Base-by-base conservation (phyloP, 1,284 basidiomycete genomes). In the Lentinus polychrous region DNA sequence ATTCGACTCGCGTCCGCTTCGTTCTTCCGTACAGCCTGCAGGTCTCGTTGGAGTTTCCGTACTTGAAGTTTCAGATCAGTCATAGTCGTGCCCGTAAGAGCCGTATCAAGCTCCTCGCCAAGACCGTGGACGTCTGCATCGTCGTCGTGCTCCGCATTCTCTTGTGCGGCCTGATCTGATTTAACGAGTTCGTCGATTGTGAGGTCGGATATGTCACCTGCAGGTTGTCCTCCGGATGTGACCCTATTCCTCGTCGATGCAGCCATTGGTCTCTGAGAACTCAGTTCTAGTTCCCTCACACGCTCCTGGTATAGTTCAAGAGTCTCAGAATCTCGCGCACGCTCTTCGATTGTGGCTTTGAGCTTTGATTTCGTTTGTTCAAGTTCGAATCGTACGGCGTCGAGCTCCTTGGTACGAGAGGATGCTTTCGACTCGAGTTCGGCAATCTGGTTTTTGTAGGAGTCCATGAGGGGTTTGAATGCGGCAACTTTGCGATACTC, bases 391-490 rank as follows among this genome's bases (percentile, higher is more conserved):
- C 74, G 78, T 14, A 91, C 68, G 1, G 76, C 73, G 49, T 91
- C 85, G 20, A 82, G 75, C 61, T 94, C 87, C 56, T 84, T 79
- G 41, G 73, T 75, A 39, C 81, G 81, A 14, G 73, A 58, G 0
- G 83, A 78, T 33, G 72, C 67, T 61, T 88, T 91, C 36, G 74
- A 65, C 65, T 96, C 92, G 15, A 96, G 75, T 8, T 90, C 83
- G 12, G 81, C 73, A 43, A 97, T 88, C 59, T 95, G 92, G 22
- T 72, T 76, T 67, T 93, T 94, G 73, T 96, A 96, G 3, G 88
- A 90, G 56, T 97, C 94, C 79, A 94, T 86, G 38, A 95, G 73
- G 1, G 90, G 86, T 65, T 91, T 94, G 71, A 89, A 91, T 1
- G 85, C 81, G 0, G 86, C 79, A 10, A 94, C 83, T 60, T 91